Evolutionary conservation across 1,284 basidiomycete genomes (phyloP).

Genomic region (Rhodotorula mucilaginosa): DNA sequence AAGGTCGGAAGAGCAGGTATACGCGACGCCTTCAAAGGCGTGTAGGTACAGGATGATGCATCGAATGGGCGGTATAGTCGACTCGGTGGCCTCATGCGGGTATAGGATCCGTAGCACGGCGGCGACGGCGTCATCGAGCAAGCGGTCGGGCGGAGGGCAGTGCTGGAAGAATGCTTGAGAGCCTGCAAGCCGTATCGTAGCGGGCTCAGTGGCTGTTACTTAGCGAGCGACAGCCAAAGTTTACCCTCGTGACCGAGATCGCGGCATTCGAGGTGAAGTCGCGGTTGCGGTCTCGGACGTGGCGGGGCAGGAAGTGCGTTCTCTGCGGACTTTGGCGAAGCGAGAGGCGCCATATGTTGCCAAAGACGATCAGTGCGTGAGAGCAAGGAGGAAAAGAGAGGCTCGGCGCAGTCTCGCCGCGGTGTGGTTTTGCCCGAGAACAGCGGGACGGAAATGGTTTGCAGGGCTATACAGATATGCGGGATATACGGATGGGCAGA

Average conservation of each 20-base stretch:
- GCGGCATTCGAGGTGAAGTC: slow-evolving; percentile 16
- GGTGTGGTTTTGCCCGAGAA: too few species aligned
- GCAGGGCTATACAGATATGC: too few species aligned
- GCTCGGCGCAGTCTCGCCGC: too few species aligned
- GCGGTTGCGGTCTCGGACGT: not conserved
- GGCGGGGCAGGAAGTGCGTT: not conserved
- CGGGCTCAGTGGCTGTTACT: not conserved
- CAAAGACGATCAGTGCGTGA: not conserved
- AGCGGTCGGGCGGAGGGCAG: not conserved
- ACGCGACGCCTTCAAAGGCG: slow-evolving; percentile 37
- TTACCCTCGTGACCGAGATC: slow-evolving; percentile 13
- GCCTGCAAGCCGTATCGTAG: not conserved
- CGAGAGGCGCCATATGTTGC: not conserved
- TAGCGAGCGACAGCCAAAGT: not conserved
- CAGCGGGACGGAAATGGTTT: too few species aligned
- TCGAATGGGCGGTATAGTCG: not conserved
- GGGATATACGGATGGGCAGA: too few species aligned
- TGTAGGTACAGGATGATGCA: slow-evolving; percentile 25
- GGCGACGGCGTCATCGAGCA: not conserved
- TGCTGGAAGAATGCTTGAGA: slow-evolving; percentile 5
- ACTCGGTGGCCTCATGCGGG: too few species aligned
- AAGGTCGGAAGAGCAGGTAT: slow-evolving; percentile 27
- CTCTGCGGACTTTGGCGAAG: too few species aligned
- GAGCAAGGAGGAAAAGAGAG: too few species aligned
- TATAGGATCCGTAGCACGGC: slow-evolving; percentile 9